These are phyloP conservation scores for Apiotrichum mycotoxinovorans DNA, from an alignment of 1,284 basidiomycete genomes.

Conservation along the genomic window DNA sequence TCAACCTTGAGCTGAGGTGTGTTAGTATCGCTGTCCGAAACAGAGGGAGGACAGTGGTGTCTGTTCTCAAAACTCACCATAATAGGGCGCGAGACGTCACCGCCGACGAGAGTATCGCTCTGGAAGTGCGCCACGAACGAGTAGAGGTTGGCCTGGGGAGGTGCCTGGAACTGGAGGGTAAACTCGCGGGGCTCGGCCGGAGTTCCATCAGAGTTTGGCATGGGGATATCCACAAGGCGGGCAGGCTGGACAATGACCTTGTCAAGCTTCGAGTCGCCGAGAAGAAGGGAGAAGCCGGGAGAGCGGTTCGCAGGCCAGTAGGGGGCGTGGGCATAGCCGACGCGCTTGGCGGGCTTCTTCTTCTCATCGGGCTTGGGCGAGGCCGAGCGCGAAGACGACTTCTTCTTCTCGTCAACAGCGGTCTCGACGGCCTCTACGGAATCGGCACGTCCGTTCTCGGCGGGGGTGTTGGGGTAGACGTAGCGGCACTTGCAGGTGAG, in stretches of 20 bases:
- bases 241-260: slow-evolving; percentile 86
- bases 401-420: slow-evolving; percentile 37
- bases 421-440: slow-evolving; percentile 29
- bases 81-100: slow-evolving; percentile 70
- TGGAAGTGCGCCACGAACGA: slow-evolving; percentile 83
- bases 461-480: slow-evolving; percentile 26
- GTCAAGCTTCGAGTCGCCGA: slow-evolving; percentile 86
- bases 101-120: slow-evolving; percentile 84
- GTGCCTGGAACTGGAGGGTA: slow-evolving; percentile 92
- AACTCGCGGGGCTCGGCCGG: slow-evolving; percentile 70
- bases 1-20: slow-evolving; percentile 75
- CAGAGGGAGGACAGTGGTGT: background rate
- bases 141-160: slow-evolving; percentile 76
- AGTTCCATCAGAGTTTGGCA: slow-evolving; percentile 58
- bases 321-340: slow-evolving; percentile 80
- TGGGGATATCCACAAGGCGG: slow-evolving; percentile 76
- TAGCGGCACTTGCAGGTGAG: slow-evolving; percentile 67
- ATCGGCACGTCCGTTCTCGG: slow-evolving; percentile 17
- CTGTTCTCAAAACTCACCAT: slow-evolving; percentile 53
- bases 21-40: no score
- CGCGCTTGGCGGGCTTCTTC: slow-evolving; percentile 51
- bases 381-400: slow-evolving; percentile 48
- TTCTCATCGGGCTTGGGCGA: slow-evolving; percentile 38
- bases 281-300: slow-evolving; percentile 85
- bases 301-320: slow-evolving; percentile 82